Percentiles rank a stretch among this genome's conserved stretches.
Evolutionary conservation across 768 basidiomycete species (phyloP).

Genomic region (Strobilomyces echinocephalus): DNA sequence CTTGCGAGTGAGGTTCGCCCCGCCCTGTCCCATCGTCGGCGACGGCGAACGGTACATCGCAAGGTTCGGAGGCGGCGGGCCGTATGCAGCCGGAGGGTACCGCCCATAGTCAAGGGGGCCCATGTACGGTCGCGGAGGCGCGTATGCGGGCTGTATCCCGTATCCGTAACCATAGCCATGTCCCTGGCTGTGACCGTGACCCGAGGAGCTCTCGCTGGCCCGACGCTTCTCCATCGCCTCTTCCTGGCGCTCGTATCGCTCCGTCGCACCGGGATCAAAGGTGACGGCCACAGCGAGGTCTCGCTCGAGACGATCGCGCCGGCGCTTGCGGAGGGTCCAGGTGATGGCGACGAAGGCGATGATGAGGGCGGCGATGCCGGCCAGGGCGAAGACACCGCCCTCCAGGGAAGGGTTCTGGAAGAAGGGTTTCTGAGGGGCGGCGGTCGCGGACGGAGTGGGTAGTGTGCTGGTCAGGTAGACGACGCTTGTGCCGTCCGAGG

Average conservation of each 20-base stretch:
- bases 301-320: slow-evolving; percentile 35
- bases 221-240: slow-evolving; percentile 17
- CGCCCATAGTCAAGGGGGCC: slow-evolving; percentile 21
- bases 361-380: slow-evolving; percentile 45
- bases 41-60: slow-evolving; percentile 13
- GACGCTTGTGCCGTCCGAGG: slow-evolving; percentile 23
- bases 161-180: slow-evolving; percentile 18
- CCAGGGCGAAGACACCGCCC: slow-evolving; percentile 51
- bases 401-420: slow-evolving; percentile 63
- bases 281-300: slow-evolving; percentile 42
- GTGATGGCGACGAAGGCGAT: slow-evolving; percentile 42
- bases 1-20: slow-evolving; percentile 32
- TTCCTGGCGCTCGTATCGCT: slow-evolving; percentile 24
- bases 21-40: slow-evolving; percentile 15
- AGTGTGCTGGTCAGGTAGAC: slow-evolving; percentile 32
- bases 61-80: slow-evolving; percentile 2
- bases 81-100: slow-evolving; percentile 11
- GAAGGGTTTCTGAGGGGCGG: slow-evolving; percentile 38
- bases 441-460: slow-evolving; percentile 23
- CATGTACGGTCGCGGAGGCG: slow-evolving; percentile 17
- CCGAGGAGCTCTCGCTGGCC: slow-evolving; percentile 23
- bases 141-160: slow-evolving; percentile 18
- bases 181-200: slow-evolving; percentile 21
- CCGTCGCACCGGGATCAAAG: slow-evolving; percentile 42
- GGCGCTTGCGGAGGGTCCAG: slow-evolving; percentile 46